Evolutionary conservation across 164 flowering plant species (phyloP).

Genomic region (Taxillus chinensis): DNA sequence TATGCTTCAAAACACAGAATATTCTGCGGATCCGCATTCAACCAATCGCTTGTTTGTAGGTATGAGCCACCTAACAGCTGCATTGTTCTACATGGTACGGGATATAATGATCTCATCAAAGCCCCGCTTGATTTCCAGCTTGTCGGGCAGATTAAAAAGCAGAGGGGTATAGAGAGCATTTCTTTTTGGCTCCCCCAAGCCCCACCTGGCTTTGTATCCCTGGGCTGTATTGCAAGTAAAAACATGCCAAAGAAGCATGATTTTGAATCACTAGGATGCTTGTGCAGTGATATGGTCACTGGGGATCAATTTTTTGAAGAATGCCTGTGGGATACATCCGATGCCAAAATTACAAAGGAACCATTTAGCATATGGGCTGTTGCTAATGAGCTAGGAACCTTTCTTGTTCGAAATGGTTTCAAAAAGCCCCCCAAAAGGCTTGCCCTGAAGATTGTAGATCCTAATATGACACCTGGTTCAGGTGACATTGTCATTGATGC

Average conservation of each 20-base stretch:
- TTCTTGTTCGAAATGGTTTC: slow-evolving; percentile 63
- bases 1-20: neutral
- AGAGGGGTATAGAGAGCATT: slow-evolving; percentile 54
- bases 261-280: slow-evolving; percentile 59
- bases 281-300: slow-evolving; percentile 81
- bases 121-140: slow-evolving; percentile 61
- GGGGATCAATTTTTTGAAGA: slow-evolving; percentile 76
- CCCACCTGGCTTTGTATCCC: slow-evolving; percentile 86
- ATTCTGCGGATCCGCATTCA: neutral
- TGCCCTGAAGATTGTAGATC: slow-evolving; percentile 74
- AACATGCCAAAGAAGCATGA: slow-evolving; percentile 63
- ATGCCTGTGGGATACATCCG: slow-evolving; percentile 87
- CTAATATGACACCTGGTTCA: slow-evolving; percentile 35
- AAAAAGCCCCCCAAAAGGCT: slow-evolving; percentile 86
- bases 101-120: slow-evolving; percentile 48
- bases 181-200: slow-evolving; percentile 93
- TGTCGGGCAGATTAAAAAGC: slow-evolving; percentile 82
- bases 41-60: slow-evolving; percentile 22
- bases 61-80: slow-evolving; percentile 84
- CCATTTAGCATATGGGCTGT: slow-evolving; percentile 82
- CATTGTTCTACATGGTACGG: slow-evolving; percentile 62
- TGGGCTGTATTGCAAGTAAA: slow-evolving; percentile 88
- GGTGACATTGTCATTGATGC: slow-evolving; percentile 76
- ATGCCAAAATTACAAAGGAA: slow-evolving; percentile 29
- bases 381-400: slow-evolving; percentile 71